Base-by-base conservation (phyloP, 169 alveolate species). In the Cryptosporidium tyzzeri region DNA sequence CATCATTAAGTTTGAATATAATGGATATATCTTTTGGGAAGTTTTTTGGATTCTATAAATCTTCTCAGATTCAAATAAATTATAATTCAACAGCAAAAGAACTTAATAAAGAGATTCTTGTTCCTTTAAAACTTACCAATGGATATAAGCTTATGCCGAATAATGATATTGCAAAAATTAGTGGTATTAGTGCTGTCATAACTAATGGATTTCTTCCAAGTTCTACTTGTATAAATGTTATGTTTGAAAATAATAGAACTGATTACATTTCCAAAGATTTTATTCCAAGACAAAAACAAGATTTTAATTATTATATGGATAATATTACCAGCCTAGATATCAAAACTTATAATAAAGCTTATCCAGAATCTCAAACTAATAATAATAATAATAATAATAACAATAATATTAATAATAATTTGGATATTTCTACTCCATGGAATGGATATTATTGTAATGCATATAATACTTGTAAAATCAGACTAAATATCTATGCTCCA, bases 111-210 rank as follows among this genome's bases (percentile, higher is more conserved):
- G 70, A 73, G 8, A n/a, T 55, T 33, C 41, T 59, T 3, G 59
- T 73, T 18, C 86, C 86, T 23, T 39, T 73, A 14, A 73, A 73
- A 21, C 55, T 73, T 18, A 35, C 21, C 7, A 59, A 59, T 53
- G 86, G 86, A 10, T 73, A 73, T 55, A 73, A 73, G 45, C 45
- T 73, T 53, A 33, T 59, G 45, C 86, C 70, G n/a, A 39, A 67
- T 21, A 67, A 67, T 67, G 59, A 73, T 33, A n/a, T 73, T n/a
- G 71, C 41, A 4, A 73, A 41, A 21, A 73, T 73, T 53, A 53
- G 31, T 41, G 37, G 59, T 6, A 33, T 41, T 12, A 73, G 86
- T 55, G 58, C 86, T 29, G 71, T 73, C 16, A 7, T 73, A 31
- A 41, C 65, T 5, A 73, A 73, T 73, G 86, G 65, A 53, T 73